Percentiles rank a stretch among this genome's conserved stretches.
These are phyloP conservation scores for Durotheca rogersii DNA, from an alignment of 495 filamentous ascomycete genomes.

Conservation along the genomic window DNA sequence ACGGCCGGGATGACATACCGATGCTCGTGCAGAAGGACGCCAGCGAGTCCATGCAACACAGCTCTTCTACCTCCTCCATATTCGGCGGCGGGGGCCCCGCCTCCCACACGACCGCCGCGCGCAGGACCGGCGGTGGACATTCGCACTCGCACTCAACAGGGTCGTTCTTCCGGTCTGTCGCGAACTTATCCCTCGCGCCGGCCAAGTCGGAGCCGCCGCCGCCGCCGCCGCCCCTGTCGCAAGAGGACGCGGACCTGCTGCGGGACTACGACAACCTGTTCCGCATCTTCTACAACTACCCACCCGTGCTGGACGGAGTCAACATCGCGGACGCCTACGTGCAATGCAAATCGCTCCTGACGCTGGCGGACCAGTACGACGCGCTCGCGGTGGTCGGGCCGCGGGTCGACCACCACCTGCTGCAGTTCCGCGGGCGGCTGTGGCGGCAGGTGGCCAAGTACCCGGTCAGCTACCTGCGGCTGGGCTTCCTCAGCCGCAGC, in stretches of 20 bases:
- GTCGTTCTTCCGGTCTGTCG: conserved; percentile 84
- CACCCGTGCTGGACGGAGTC: conserved; percentile 73
- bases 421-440: conserved; percentile 83
- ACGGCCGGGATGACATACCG: conserved; percentile 72
- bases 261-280: conserved; percentile 93
- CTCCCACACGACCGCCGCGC: conserved; percentile 23
- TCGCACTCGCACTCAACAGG: conserved; percentile 57
- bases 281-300: conserved; percentile 88
- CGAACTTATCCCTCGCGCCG: conserved; percentile 64
- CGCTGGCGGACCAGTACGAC: conserved; percentile 88
- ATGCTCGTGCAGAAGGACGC: conserved; percentile 79
- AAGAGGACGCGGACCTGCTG: conserved; percentile 65
- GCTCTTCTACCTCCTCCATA: conserved; percentile 36
- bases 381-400: conserved; percentile 82
- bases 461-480: conserved; percentile 83
- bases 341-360: conserved; percentile 84
- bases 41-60: conserved; percentile 19
- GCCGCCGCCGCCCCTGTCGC: conserved; percentile 48
- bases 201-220: conserved; percentile 36
- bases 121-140: conserved; percentile 49
- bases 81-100: conserved; percentile 42
- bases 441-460: conserved; percentile 96
- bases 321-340: conserved; percentile 89
- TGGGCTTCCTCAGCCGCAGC: conserved; percentile 80
- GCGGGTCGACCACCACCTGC: conserved; percentile 86